phyloP scores from a whole-genome alignment of 176 grass and related monocot genomes.

The Alloteropsis semialata region DNA sequence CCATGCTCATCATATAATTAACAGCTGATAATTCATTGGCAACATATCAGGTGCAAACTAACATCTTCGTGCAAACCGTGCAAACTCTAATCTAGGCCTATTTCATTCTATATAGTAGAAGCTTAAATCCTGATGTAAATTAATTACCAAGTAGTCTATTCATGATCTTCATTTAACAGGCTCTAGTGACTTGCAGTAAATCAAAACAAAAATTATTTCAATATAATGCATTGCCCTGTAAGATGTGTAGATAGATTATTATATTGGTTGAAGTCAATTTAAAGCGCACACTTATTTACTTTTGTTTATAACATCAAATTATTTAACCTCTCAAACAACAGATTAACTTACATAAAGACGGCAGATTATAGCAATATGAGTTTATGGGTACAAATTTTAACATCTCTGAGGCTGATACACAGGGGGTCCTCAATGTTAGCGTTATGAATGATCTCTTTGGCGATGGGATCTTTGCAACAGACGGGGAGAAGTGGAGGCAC shows the following conservation, averaged over 20 bases:
- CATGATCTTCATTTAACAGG: not conserved
- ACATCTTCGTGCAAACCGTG: too few species aligned
- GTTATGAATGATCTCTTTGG: constrained; percentile 63
- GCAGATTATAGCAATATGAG: not conserved
- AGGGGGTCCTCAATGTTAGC: constrained; percentile 31
- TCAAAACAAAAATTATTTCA: not conserved
- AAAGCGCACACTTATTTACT: not conserved
- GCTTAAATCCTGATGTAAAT: not conserved
- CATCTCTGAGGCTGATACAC: not conserved
- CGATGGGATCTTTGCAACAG: constrained; percentile 62
- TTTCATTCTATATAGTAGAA: not conserved
- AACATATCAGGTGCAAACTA: too few species aligned
- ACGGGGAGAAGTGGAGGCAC: constrained; percentile 62
- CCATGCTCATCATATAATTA: not conserved
- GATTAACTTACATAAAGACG: not conserved
- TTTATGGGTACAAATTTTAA: not conserved
- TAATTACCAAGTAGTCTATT: too few species aligned
- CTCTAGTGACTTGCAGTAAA: not conserved
- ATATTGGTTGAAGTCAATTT: not conserved
- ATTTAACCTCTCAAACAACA: not conserved
- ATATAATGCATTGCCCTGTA: not conserved
- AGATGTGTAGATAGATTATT: too few species aligned
- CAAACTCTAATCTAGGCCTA: too few species aligned
- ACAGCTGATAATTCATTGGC: too few species aligned
- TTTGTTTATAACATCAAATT: not conserved